phyloP scores from a whole-genome alignment of 768 basidiomycete species.

The Calvatia gigantea region DNA sequence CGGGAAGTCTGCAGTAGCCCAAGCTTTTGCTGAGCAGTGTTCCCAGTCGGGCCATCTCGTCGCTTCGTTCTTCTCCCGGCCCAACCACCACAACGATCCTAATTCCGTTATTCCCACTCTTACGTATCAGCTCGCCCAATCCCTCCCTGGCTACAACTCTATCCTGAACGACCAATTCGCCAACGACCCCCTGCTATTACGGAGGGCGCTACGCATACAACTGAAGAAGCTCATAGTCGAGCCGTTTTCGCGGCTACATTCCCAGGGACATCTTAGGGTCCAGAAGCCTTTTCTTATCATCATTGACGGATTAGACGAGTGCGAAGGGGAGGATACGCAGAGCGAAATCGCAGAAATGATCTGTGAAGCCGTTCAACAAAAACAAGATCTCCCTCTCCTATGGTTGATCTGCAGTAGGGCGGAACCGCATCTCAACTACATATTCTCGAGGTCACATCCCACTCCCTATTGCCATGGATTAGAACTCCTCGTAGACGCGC shows the following conservation, averaged over 20 bases:
- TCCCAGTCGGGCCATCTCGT: not conserved
- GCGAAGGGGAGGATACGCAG: not conserved
- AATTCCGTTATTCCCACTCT: conserved; percentile 1
- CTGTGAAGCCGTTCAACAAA: not conserved
- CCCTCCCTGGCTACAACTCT: not conserved
- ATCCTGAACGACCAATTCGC: not conserved
- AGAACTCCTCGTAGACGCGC: not conserved
- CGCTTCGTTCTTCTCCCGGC: conserved; percentile 5
- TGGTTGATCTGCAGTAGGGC: conserved; percentile 1
- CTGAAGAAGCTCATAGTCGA: conserved; percentile 2
- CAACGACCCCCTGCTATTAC: not conserved
- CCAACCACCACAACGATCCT: not conserved
- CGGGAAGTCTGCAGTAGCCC: conserved; percentile 11
- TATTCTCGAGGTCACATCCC: not conserved
- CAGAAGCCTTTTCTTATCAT: not conserved
- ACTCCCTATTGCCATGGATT: not conserved
- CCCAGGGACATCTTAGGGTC: not conserved
- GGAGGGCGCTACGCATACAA: not conserved
- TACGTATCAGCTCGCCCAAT: conserved; percentile 2
- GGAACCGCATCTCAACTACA: not conserved
- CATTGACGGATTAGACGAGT: conserved; percentile 7
- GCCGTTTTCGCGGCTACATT: not conserved
- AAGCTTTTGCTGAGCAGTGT: conserved; percentile 2
- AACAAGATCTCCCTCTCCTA: not conserved
- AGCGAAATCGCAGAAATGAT: not conserved